These are phyloP conservation scores for Aspergillus versicolor DNA, from an alignment of 2,329 filamentous ascomycete species.

Conservation along the genomic window DNA sequence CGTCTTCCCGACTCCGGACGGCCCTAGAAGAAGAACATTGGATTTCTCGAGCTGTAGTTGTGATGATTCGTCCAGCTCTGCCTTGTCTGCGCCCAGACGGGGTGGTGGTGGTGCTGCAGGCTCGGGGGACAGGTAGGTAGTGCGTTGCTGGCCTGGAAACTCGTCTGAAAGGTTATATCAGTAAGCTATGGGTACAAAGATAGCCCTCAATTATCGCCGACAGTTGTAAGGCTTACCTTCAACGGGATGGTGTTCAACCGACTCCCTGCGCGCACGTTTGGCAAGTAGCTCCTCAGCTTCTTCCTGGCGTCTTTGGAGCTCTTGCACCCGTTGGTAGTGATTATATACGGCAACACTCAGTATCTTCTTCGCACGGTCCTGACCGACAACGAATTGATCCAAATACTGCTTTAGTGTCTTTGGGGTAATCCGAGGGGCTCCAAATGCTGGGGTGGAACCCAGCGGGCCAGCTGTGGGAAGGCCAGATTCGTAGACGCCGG, in stretches of 20 bases:
- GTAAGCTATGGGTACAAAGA: neutral
- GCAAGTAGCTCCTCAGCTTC: slow-evolving; percentile 74
- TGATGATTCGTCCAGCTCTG: slow-evolving; percentile 52
- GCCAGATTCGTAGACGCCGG: slow-evolving; percentile 62
- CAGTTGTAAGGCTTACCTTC: slow-evolving; percentile 60
- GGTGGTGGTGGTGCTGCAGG: slow-evolving; percentile 20
- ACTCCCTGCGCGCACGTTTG: slow-evolving; percentile 69
- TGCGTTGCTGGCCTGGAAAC: slow-evolving; percentile 60
- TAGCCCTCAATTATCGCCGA: too few species aligned
- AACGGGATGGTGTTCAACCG: slow-evolving; percentile 68
- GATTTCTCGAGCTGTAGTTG: slow-evolving; percentile 87
- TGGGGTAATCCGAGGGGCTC: slow-evolving; percentile 60
- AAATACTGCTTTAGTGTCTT: slow-evolving; percentile 79
- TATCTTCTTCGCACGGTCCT: slow-evolving; percentile 88
- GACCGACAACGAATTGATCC: slow-evolving; percentile 94
- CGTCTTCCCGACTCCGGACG: slow-evolving; percentile 94
- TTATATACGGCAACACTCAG: slow-evolving; percentile 94
- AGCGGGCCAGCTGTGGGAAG: slow-evolving; percentile 64
- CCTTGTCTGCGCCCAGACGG: slow-evolving; percentile 30
- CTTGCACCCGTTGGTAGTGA: slow-evolving; percentile 86
- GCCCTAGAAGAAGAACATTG: slow-evolving; percentile 85
- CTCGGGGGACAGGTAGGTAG: slow-evolving; percentile 41
- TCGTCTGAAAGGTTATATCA: slow-evolving; percentile 50
- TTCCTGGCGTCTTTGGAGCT: slow-evolving; percentile 70
- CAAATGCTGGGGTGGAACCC: slow-evolving; percentile 57